Evolutionary conservation across 805 yeast species (phyloP).

Genomic region (Candida sanyiensis): DNA sequence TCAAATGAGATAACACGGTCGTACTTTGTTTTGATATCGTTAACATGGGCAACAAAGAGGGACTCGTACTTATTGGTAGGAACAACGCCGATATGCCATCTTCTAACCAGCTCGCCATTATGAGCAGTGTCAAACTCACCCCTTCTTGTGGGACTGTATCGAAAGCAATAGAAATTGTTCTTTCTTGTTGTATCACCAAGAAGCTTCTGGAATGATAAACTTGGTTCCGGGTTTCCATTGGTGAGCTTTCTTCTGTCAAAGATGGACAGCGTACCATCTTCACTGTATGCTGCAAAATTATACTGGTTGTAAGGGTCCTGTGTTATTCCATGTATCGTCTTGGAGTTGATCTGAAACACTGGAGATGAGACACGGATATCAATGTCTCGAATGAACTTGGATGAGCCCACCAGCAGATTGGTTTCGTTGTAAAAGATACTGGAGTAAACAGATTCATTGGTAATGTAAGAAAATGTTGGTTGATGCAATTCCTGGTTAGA

Average conservation of each 20-base stretch:
- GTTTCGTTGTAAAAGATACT: constrained; percentile 60
- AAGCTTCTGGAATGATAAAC: constrained; percentile 54
- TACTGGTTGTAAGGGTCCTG: constrained; percentile 64
- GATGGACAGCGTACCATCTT: constrained; percentile 76
- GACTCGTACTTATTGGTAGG: constrained; percentile 46
- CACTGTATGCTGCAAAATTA: constrained; percentile 70
- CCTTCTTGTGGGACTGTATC: constrained; percentile 57
- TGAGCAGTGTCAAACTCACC: constrained; percentile 78
- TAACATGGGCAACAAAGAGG: constrained; percentile 68
- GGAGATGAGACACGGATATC: constrained; percentile 67
- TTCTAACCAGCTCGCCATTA: constrained; percentile 67
- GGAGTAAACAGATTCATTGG: constrained; percentile 71
- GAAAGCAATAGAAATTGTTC: constrained; percentile 56
- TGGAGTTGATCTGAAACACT: constrained; percentile 67
- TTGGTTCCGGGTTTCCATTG: constrained; percentile 43
- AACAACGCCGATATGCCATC: constrained; percentile 71
- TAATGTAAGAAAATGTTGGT: constrained; percentile 52
- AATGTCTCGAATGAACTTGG: constrained; percentile 70
- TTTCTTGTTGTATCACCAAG: constrained; percentile 57
- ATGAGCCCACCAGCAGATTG: constrained; percentile 64
- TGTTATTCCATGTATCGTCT: constrained; percentile 60
- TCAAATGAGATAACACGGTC: constrained; percentile 85
- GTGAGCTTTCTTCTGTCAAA: constrained; percentile 72
- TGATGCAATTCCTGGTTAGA: constrained; percentile 46
- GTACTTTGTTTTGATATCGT: constrained; percentile 67